These are phyloP conservation scores for Rubroshorea leprosula DNA, from an alignment of 345 rosid species.

Conservation along the genomic window DNA sequence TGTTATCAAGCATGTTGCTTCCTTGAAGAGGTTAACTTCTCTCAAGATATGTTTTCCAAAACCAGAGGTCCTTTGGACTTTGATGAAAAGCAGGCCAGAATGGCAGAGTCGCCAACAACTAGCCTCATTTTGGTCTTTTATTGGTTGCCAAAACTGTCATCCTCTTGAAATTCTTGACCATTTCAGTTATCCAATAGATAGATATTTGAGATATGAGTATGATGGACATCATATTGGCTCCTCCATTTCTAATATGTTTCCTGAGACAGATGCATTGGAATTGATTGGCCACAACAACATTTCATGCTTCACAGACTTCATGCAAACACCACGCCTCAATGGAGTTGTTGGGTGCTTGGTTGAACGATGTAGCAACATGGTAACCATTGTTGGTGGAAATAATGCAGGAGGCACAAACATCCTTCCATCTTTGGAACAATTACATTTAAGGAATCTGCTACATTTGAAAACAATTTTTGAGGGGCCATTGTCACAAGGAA, in stretches of 20 bases:
- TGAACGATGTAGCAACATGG: neutral
- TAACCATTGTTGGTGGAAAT: neutral
- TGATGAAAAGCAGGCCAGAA: neutral
- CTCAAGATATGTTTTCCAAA: slow-evolving; percentile 21
- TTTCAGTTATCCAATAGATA: slow-evolving; percentile 16
- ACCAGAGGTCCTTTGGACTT: slow-evolving; percentile 5
- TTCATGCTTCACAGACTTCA: neutral
- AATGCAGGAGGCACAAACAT: neutral
- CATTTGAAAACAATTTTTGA: neutral
- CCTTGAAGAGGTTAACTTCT: slow-evolving; percentile 19
- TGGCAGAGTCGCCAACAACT: slow-evolving; percentile 12
- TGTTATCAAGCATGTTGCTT: slow-evolving; percentile 16
- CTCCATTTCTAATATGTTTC: slow-evolving; percentile 4
- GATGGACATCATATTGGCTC: neutral
- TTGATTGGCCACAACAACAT: slow-evolving; percentile 1
- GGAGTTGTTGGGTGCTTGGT: neutral
- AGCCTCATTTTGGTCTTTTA: slow-evolving; percentile 13
- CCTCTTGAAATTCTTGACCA: slow-evolving; percentile 17
- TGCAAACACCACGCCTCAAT: neutral
- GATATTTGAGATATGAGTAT: slow-evolving; percentile 23
- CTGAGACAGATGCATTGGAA: slow-evolving; percentile 13
- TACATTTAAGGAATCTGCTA: neutral
- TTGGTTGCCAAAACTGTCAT: slow-evolving; percentile 16
- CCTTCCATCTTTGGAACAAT: neutral
- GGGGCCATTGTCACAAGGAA: slow-evolving; percentile 1